phyloP scores from a whole-genome alignment of 768 basidiomycete genomes.

The Ramaria sp. region DNA sequence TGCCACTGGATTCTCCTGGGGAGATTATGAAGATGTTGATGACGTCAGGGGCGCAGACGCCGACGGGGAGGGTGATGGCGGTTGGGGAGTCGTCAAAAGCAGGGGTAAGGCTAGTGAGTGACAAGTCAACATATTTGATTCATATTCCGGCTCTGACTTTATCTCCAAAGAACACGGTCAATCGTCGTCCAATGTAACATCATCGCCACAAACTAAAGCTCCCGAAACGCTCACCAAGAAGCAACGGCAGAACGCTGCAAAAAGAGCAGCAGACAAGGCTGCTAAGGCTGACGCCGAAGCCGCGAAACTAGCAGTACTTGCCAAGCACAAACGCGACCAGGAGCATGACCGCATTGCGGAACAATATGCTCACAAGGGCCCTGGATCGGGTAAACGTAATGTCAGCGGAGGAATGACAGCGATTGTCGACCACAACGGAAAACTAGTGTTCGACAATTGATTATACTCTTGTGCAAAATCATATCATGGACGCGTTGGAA shows the following conservation, averaged over 20 bases:
- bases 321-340: constrained; percentile 48
- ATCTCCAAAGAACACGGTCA: not conserved
- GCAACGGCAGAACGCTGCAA: constrained; percentile 58
- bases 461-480: too few relatives aligned
- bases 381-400: not conserved
- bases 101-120: constrained; percentile 28
- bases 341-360: constrained; percentile 43
- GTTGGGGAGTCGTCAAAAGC: constrained; percentile 68
- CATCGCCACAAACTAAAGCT: constrained; percentile 19
- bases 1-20: constrained; percentile 61
- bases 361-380: constrained; percentile 8
- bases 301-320: constrained; percentile 38
- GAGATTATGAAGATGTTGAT: constrained; percentile 56
- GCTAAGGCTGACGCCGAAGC: constrained; percentile 45
- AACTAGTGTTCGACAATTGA: too few relatives aligned
- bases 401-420: constrained; percentile 11
- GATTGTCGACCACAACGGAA: too few relatives aligned
- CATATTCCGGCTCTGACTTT: not conserved
- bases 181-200: not conserved
- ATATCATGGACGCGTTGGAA: too few relatives aligned
- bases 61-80: constrained; percentile 64
- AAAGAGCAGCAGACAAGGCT: constrained; percentile 46
- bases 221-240: constrained; percentile 49
- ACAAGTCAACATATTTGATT: not conserved
- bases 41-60: constrained; percentile 39